Evolutionary conservation across 495 filamentous ascomycete genomes (phyloP), one percentile per base, ranked within the genome.

Genomic region (Penicillium chermesinum): DNA sequence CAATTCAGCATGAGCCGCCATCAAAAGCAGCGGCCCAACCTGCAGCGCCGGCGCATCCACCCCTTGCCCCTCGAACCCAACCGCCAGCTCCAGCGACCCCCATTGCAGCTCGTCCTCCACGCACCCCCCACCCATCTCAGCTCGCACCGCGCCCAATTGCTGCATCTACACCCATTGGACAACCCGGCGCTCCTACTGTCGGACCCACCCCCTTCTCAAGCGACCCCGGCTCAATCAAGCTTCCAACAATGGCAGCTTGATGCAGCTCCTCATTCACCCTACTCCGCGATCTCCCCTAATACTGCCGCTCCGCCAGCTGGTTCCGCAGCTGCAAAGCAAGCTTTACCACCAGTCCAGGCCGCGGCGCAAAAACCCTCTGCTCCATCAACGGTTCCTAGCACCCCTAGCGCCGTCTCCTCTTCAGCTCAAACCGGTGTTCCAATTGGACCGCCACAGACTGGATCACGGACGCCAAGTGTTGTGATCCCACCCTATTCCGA

Each of bases 171-270:
- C 38, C 55, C 14, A 8, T 56, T 27, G 53, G 40, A 12, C 64
- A 65, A 43, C 34, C 56, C 30, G 39, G 35, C n/a, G 20, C 55
- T 17, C 16, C 55, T 14, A 39, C 34, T 21, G 16, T 52, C 36
- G 38, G n/a, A 44, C 27, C 38, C 52, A 12, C 40, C 52, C 6
- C 52, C 49, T 5, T 50, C 50, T 34, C 58, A 58, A 37, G 54
- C 54, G 36, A 59, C 52, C 44, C 59, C 59, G 3, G 57, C 55
- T 9, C 64, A 70, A 41, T 52, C 64, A 17, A 72, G 56, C 42
- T 70, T 73, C 52, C 66, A 71, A 46, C 73, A 74, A 44, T 70
- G 67, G 65, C 60, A 69, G 16, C 57, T 72, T 9, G 64, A 70
- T 38, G 57, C 64, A 36, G 48, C 58, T 42, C 61, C 66, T n/a